phyloP scores from a whole-genome alignment of 805 yeast species.

The Diddensiella santjacobensis region DNA sequence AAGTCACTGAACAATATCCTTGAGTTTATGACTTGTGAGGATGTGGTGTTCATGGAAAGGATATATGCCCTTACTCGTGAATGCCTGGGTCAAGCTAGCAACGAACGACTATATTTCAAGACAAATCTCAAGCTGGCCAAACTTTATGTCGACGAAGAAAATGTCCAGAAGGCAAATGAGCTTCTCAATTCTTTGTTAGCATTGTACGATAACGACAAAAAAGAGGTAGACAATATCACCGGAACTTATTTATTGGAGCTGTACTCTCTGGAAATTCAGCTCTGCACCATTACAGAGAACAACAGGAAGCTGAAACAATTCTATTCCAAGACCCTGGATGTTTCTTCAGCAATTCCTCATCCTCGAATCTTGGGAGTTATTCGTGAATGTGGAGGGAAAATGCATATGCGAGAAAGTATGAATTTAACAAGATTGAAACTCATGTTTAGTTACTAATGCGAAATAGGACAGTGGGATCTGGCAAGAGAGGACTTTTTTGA shows the following conservation, averaged over 20 bases:
- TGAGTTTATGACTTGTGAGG: slow-evolving; percentile 27
- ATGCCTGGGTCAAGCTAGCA: slow-evolving; percentile 24
- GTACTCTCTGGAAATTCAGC: slow-evolving; percentile 61
- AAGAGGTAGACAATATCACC: slow-evolving; percentile 19
- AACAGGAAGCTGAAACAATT: slow-evolving; percentile 43
- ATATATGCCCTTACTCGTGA: slow-evolving; percentile 28
- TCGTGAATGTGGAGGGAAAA: slow-evolving; percentile 70
- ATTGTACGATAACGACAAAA: slow-evolving; percentile 4
- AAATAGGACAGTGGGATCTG: slow-evolving; percentile 46
- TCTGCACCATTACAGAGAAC: slow-evolving; percentile 41
- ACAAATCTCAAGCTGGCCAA: slow-evolving; percentile 33
- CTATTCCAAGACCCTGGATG: slow-evolving; percentile 44
- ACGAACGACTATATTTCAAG: slow-evolving; percentile 32
- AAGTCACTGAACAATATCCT: slow-evolving; percentile 33
- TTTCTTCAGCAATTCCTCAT: slow-evolving; percentile 54
- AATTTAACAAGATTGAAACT: background rate
- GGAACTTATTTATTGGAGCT: slow-evolving; percentile 49
- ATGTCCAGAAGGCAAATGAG: slow-evolving; percentile 6
- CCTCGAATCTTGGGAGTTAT: slow-evolving; percentile 72
- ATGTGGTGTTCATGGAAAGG: slow-evolving; percentile 25
- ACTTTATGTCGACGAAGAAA: slow-evolving; percentile 26
- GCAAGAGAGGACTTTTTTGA: slow-evolving; percentile 56
- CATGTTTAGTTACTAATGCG: background rate
- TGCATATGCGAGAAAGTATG: slow-evolving; percentile 50
- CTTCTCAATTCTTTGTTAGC: slow-evolving; percentile 2